Conservation (phyloP, 2,329 filamentous ascomycete species). For the Coniochaeta hoffmannii region DNA sequence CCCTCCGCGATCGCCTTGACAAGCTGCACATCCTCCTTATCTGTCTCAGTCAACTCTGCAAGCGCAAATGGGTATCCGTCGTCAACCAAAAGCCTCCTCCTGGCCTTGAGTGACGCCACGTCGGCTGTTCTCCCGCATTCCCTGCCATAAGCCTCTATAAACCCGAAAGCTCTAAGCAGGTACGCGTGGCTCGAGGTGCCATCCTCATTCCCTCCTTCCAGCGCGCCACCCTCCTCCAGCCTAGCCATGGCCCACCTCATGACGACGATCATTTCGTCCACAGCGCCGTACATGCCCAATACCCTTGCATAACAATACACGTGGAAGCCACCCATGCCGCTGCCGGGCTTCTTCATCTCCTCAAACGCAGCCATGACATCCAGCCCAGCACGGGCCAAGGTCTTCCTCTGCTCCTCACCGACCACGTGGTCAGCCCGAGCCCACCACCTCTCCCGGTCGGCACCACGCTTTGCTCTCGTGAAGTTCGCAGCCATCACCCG, state of each 20-base stretch:
- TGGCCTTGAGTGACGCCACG: constrained; percentile 21
- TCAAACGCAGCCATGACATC: neutral
- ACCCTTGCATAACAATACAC: constrained; percentile 56
- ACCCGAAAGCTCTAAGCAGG: constrained; percentile 18
- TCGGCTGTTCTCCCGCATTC: constrained; percentile 27
- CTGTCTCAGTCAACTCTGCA: neutral
- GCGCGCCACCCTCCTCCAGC: constrained; percentile 26
- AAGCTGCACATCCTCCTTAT: constrained; percentile 6
- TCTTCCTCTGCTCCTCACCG: neutral
- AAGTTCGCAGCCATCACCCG: constrained; percentile 16
- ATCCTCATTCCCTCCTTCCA: constrained; percentile 22
- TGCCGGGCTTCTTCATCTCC: neutral
- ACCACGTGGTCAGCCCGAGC: neutral
- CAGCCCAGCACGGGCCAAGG: neutral
- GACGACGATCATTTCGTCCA: constrained; percentile 47
- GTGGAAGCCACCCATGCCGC: constrained; percentile 24
- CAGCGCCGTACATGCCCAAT: constrained; percentile 54
- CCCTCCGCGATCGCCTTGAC: constrained; percentile 42
- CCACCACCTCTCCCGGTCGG: neutral
- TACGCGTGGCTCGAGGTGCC: constrained; percentile 15
- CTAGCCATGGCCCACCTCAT: constrained; percentile 51
- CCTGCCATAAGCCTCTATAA: constrained; percentile 41
- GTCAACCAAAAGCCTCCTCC: constrained; percentile 13
- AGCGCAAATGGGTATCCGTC: neutral
- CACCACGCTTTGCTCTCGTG: neutral